phyloP scores from a whole-genome alignment of 2,329 filamentous ascomycete genomes.

The Madurella mycetomatis region DNA sequence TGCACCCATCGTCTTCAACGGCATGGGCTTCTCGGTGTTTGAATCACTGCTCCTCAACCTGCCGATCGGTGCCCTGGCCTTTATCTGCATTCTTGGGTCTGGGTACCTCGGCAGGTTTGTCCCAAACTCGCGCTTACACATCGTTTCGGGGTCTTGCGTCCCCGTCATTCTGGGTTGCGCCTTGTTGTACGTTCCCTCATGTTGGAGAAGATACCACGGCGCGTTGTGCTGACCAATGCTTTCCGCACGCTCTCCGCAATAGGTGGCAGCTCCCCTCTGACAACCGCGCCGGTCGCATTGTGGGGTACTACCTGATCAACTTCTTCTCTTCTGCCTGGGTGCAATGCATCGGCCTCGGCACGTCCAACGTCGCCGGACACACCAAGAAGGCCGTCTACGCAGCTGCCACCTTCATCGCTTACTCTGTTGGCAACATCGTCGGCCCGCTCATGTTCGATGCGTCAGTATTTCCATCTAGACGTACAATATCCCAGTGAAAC shows the following conservation, averaged over 20 bases:
- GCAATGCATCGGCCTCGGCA: slow-evolving; percentile 31
- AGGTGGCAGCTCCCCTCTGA: slow-evolving; percentile 27
- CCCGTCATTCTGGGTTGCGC: slow-evolving; percentile 30
- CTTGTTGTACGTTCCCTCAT: slow-evolving; percentile 24
- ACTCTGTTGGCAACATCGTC: slow-evolving; percentile 33
- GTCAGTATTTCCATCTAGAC: slow-evolving; percentile 13
- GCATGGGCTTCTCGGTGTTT: slow-evolving; percentile 34
- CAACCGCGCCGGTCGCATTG: slow-evolving; percentile 25
- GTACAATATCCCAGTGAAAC: neutral
- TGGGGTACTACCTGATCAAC: slow-evolving; percentile 30
- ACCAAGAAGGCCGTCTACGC: slow-evolving; percentile 32
- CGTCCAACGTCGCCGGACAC: slow-evolving; percentile 32
- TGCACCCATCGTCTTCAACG: slow-evolving; percentile 56
- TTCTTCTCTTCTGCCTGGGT: slow-evolving; percentile 31
- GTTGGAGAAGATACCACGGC: no score
- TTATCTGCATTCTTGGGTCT: slow-evolving; percentile 30
- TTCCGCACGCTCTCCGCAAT: neutral
- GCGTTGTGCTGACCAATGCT: no score
- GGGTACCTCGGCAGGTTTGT: slow-evolving; percentile 28
- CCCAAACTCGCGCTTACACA: slow-evolving; percentile 27
- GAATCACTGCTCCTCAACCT: slow-evolving; percentile 32
- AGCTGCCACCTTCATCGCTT: slow-evolving; percentile 31
- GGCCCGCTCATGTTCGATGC: slow-evolving; percentile 33
- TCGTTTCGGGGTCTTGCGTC: slow-evolving; percentile 26
- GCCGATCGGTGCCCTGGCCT: slow-evolving; percentile 31